Conservation (phyloP, 2,329 filamentous ascomycete genomes). For the Beauveria bassiana region DNA sequence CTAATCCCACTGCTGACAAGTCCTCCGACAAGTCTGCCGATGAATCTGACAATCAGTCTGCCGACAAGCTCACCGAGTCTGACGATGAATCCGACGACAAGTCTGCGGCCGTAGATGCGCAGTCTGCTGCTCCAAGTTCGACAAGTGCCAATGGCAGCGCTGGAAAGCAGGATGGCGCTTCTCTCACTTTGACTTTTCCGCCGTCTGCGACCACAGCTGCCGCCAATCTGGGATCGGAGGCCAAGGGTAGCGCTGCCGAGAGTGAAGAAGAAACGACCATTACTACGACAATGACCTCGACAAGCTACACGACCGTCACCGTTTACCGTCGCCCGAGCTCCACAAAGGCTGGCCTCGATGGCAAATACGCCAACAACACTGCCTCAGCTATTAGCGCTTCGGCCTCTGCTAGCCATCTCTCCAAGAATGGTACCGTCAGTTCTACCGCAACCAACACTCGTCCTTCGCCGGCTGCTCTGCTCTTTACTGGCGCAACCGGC, state of each 20-base stretch:
- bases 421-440: background rate
- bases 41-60: background rate
- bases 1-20: background rate
- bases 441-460: background rate
- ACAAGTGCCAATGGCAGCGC: background rate
- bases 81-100: background rate
- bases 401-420: background rate
- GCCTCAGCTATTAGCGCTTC: background rate
- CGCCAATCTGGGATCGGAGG: background rate
- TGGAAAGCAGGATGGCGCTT: background rate
- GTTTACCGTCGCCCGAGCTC: background rate
- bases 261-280: background rate
- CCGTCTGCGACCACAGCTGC: background rate
- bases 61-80: too few species aligned
- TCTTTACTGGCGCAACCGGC: too few species aligned
- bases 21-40: too few species aligned
- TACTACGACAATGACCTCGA: conserved; percentile 8
- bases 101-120: background rate
- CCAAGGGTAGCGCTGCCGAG: background rate
- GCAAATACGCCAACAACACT: conserved; percentile 1
- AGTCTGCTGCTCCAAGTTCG: background rate
- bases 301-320: background rate
- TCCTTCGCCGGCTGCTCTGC: background rate
- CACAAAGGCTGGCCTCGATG: background rate
- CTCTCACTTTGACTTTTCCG: background rate